Evolutionary conservation across 495 filamentous ascomycete species (phyloP).

Genomic region (Stereocaulon alpinum): DNA sequence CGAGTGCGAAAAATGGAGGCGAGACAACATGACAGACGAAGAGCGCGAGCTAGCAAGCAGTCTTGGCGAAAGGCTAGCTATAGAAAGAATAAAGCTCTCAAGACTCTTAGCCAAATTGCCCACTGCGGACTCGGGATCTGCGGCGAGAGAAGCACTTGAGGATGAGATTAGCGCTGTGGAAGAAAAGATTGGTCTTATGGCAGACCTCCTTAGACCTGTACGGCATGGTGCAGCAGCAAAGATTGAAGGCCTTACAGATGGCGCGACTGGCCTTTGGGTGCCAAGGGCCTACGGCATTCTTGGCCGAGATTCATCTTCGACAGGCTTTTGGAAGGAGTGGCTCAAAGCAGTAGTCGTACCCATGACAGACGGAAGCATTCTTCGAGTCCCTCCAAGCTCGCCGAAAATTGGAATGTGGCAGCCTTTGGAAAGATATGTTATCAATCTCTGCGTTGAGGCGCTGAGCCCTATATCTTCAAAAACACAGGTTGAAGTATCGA

Average conservation of each 20-base stretch:
- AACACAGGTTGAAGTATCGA: constrained; percentile 87
- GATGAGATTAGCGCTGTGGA: constrained; percentile 93
- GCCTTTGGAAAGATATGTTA: constrained; percentile 89
- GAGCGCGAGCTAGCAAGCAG: constrained; percentile 90
- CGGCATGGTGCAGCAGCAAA: constrained; percentile 91
- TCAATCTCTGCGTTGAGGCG: constrained; percentile 94
- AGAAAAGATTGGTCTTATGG: constrained; percentile 95
- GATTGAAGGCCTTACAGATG: constrained; percentile 92
- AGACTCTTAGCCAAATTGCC: constrained; percentile 76
- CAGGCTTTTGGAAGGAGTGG: constrained; percentile 99
- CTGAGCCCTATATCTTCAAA: constrained; percentile 83
- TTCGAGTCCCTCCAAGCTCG: constrained; percentile 77
- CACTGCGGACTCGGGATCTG: constrained; percentile 65
- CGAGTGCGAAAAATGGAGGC: constrained; percentile 87
- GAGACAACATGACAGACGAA: constrained; percentile 90
- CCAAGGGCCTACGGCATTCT: constrained; percentile 89
- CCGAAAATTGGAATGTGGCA: constrained; percentile 94
- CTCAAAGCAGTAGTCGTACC: constrained; percentile 83
- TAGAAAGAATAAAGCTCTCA: constrained; percentile 81
- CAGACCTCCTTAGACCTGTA: constrained; percentile 84
- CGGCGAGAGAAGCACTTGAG: constrained; percentile 71
- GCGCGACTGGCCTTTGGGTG: constrained; percentile 94
- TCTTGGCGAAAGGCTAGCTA: constrained; percentile 80
- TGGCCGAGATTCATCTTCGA: constrained; percentile 71
- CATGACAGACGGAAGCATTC: constrained; percentile 79